A percentile compares a stretch with the other conserved stretches of the same genome.
These are phyloP conservation scores for Colletotrichum liriopes DNA, from an alignment of 2,329 filamentous ascomycete genomes.

Conservation along the genomic window DNA sequence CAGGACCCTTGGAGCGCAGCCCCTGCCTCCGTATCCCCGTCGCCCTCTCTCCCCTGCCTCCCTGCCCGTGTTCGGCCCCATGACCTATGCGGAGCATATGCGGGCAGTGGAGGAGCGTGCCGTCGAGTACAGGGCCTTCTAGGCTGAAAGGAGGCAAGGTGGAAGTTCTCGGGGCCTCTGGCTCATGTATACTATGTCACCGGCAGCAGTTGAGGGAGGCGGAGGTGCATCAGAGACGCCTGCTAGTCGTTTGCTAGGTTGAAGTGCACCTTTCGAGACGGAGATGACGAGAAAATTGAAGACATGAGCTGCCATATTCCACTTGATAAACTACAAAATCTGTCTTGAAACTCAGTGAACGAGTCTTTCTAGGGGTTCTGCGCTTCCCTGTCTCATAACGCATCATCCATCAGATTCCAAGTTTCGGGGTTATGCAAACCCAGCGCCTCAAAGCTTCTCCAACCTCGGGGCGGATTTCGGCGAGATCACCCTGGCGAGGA, in stretches of 20 bases:
- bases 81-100: constrained; percentile 30
- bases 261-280: too few relatives aligned
- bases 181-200: not conserved
- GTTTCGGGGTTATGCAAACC: not conserved
- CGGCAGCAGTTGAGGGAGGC: too few relatives aligned
- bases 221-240: not conserved
- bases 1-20: constrained; percentile 3
- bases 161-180: too few relatives aligned
- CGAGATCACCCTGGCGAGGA: not conserved
- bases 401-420: not conserved
- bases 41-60: constrained; percentile 25
- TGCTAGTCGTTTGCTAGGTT: too few relatives aligned
- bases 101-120: constrained; percentile 7
- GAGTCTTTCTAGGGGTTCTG: too few relatives aligned
- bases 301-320: too few relatives aligned
- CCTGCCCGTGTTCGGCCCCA: constrained; percentile 10
- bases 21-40: constrained; percentile 20
- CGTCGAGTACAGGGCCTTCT: not conserved
- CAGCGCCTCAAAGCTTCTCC: not conserved
- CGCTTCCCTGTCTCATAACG: not conserved
- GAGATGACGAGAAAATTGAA: too few relatives aligned
- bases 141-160: not conserved
- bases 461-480: not conserved
- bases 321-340: too few relatives aligned
- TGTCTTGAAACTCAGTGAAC: too few relatives aligned